A percentile compares a stretch with the other conserved stretches of the same genome.
phyloP scores from a whole-genome alignment of 345 rosid species.

The Aquilaria yunnanensis region DNA sequence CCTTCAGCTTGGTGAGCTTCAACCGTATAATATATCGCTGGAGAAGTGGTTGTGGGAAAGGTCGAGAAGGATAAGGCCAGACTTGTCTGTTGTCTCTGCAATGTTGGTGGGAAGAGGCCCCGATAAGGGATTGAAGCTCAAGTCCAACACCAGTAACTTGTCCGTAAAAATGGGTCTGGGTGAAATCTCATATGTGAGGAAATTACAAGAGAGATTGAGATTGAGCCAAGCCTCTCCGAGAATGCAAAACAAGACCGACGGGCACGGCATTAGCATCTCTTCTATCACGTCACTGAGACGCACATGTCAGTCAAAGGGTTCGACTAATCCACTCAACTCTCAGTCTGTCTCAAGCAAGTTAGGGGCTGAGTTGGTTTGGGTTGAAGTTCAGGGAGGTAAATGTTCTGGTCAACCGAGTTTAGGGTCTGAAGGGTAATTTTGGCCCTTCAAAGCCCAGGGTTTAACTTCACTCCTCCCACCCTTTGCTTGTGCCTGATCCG shows the following conservation, averaged over 20 bases:
- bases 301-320: too few relatives aligned
- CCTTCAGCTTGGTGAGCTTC: constrained; percentile 68
- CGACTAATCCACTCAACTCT: too few relatives aligned
- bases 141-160: constrained; percentile 71
- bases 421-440: too few relatives aligned
- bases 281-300: too few relatives aligned
- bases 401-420: too few relatives aligned
- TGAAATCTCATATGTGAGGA: constrained; percentile 54
- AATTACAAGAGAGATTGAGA: constrained; percentile 68
- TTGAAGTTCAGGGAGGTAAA: too few relatives aligned
- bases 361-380: too few relatives aligned
- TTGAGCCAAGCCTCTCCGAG: constrained; percentile 34
- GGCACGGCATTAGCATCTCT: too few relatives aligned
- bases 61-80: constrained; percentile 78
- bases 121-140: constrained; percentile 68
- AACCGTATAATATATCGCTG: constrained; percentile 48
- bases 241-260: constrained; percentile 58
- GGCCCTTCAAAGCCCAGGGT: too few relatives aligned
- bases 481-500: too few relatives aligned
- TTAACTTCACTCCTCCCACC: too few relatives aligned
- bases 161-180: constrained; percentile 63
- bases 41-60: constrained; percentile 71
- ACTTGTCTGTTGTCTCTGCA: constrained; percentile 59
- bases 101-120: constrained; percentile 63
- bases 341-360: too few relatives aligned